These are phyloP conservation scores for Termitomyces sp. DNA, from an alignment of 768 basidiomycete species.

Conservation along the genomic window DNA sequence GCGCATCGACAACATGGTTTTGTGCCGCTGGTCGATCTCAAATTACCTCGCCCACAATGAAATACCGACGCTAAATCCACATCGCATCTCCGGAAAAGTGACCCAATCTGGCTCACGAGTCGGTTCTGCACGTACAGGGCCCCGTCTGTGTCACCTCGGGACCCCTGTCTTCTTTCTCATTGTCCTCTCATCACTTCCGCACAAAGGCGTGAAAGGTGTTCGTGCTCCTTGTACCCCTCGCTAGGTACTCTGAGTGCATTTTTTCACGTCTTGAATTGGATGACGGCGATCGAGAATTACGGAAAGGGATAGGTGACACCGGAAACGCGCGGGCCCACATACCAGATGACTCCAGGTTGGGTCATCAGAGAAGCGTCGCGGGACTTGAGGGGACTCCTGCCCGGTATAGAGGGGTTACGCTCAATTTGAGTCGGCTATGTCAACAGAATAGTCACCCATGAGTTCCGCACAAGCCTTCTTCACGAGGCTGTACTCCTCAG, in stretches of 20 bases:
- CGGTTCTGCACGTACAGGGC: slow-evolving; percentile 37
- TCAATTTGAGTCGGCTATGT: slow-evolving; percentile 22
- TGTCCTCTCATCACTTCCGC: slow-evolving; percentile 15
- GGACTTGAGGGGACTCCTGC: slow-evolving; percentile 21
- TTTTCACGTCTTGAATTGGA: slow-evolving; percentile 13
- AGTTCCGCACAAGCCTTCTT: slow-evolving; percentile 12
- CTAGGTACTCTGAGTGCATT: slow-evolving; percentile 15
- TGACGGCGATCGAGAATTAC: slow-evolving; percentile 11
- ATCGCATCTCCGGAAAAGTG: slow-evolving; percentile 56
- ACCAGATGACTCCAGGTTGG: slow-evolving; percentile 12
- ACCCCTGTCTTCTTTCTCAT: slow-evolving; percentile 29
- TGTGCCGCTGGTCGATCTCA: slow-evolving; percentile 4
- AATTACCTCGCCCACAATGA: slow-evolving; percentile 36
- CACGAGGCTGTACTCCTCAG: slow-evolving; percentile 18
- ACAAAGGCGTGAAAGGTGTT: slow-evolving; percentile 22
- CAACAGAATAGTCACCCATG: slow-evolving; percentile 7
- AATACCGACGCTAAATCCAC: slow-evolving; percentile 22
- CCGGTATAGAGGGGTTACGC: slow-evolving; percentile 37
- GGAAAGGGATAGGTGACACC: slow-evolving; percentile 43
- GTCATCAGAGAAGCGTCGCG: slow-evolving; percentile 53
- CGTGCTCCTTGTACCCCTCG: slow-evolving; percentile 17
- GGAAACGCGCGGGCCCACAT: slow-evolving; percentile 41
- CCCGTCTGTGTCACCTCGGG: slow-evolving; percentile 50
- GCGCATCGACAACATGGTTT: slow-evolving; percentile 5
- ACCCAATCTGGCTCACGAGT: slow-evolving; percentile 18